Conservation (phyloP, 2,329 filamentous ascomycete species). For the Fusarium heterosporum region DNA sequence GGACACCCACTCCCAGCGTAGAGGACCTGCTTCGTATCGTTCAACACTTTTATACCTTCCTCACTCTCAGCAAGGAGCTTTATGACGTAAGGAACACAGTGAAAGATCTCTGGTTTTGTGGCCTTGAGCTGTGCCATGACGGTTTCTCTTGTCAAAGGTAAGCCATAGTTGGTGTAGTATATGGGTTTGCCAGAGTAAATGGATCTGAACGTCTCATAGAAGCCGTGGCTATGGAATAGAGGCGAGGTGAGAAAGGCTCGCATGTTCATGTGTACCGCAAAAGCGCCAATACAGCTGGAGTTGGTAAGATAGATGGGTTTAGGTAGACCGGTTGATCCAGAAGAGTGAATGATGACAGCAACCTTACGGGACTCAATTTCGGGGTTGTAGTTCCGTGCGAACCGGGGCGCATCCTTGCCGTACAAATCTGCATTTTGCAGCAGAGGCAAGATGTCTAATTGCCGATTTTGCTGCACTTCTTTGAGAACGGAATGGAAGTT, state of each 20-base stretch:
- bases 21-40: conserved; percentile 63
- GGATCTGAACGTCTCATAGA: conserved; percentile 65
- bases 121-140: conserved; percentile 58
- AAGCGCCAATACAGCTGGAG: conserved; percentile 61
- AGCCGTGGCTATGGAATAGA: conserved; percentile 69
- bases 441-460: conserved; percentile 28
- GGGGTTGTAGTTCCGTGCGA: conserved; percentile 28
- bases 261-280: conserved; percentile 54
- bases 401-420: conserved; percentile 25
- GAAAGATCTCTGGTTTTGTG: conserved; percentile 62
- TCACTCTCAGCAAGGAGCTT: conserved; percentile 71
- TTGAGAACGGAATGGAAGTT: conserved; percentile 30
- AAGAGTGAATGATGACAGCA: conserved; percentile 50
- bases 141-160: conserved; percentile 65
- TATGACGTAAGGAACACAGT: conserved; percentile 72
- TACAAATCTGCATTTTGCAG: conserved; percentile 18
- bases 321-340: conserved; percentile 70
- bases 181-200: conserved; percentile 63
- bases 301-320: conserved; percentile 73
- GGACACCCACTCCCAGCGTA: conserved; percentile 70
- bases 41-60: conserved; percentile 62
- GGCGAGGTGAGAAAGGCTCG: conserved; percentile 66
- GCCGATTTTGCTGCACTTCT: conserved; percentile 28
- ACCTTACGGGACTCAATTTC: conserved; percentile 34
- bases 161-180: conserved; percentile 64